These are phyloP conservation scores for Talaromyces amestolkiae DNA, from an alignment of 2,329 filamentous ascomycete species.

Conservation along the genomic window DNA sequence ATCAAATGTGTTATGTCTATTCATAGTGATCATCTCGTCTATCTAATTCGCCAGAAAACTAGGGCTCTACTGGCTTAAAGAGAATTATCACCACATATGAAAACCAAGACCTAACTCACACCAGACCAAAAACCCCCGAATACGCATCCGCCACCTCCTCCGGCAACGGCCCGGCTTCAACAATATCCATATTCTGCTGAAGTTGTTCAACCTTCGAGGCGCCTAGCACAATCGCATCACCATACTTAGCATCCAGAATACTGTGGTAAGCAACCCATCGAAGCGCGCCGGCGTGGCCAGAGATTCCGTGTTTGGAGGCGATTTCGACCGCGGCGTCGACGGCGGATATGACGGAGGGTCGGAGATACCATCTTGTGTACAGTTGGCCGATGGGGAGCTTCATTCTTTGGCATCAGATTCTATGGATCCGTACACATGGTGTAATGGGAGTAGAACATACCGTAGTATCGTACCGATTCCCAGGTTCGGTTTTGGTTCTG, in stretches of 20 bases:
- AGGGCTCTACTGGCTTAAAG: neutral
- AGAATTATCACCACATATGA: neutral
- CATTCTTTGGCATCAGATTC: too few species aligned
- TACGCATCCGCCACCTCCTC: neutral
- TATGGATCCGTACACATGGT: too few species aligned
- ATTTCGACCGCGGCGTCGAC: neutral
- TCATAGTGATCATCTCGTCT: neutral
- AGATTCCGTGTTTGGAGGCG: neutral
- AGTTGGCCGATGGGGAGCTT: neutral
- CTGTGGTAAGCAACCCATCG: neutral
- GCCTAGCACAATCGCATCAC: neutral
- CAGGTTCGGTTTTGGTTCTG: neutral
- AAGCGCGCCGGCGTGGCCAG: neutral
- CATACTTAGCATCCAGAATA: neutral
- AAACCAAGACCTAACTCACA: neutral
- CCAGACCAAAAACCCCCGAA: neutral
- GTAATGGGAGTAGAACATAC: neutral
- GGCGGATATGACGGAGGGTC: constrained; percentile 2
- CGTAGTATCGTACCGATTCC: neutral
- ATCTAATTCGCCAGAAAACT: too few species aligned
- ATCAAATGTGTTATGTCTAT: neutral
- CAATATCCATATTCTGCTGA: neutral
- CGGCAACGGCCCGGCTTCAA: neutral
- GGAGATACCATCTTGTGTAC: neutral
- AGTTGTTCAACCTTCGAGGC: neutral